phyloP scores from a whole-genome alignment of 345 rosid genomes.

The Eucalyptus virginea region DNA sequence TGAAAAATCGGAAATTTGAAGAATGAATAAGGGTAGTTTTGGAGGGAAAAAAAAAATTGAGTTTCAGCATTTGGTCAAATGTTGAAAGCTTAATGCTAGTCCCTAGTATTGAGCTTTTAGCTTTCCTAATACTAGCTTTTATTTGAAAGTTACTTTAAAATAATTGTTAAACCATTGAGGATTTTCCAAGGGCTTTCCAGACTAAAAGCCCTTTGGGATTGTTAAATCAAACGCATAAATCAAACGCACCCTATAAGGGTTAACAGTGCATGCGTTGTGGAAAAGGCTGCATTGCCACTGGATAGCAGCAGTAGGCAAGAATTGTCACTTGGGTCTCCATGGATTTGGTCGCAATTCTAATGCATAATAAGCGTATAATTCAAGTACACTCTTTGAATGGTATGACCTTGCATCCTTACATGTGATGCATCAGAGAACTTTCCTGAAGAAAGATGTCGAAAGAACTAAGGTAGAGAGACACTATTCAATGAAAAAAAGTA shows the following conservation, averaged over 20 bases:
- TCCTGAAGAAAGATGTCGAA: neutral
- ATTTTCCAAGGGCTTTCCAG: accelerated
- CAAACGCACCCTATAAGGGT: accelerated
- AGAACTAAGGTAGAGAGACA: neutral
- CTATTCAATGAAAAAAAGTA: neutral
- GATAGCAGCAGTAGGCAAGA: neutral
- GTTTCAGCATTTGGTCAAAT: too few relatives aligned
- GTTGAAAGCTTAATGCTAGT: too few relatives aligned
- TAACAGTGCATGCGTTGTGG: neutral
- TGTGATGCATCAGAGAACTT: neutral
- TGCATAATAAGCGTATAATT: neutral
- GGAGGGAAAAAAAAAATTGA: too few relatives aligned
- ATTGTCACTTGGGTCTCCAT: neutral
- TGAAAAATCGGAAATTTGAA: too few relatives aligned
- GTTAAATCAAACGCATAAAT: too few relatives aligned
- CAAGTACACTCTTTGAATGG: neutral
- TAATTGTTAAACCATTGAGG: too few relatives aligned
- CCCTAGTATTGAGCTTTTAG: accelerated
- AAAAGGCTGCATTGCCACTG: neutral
- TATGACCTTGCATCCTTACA: neutral
- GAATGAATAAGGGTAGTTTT: too few relatives aligned
- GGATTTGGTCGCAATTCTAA: neutral
- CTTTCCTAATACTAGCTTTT: accelerated
- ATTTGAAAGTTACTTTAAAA: too few relatives aligned
- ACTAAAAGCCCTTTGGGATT: accelerated